Base-by-base conservation (phyloP, 352 stramenopile species). In the Phytophthora quininea region DNA sequence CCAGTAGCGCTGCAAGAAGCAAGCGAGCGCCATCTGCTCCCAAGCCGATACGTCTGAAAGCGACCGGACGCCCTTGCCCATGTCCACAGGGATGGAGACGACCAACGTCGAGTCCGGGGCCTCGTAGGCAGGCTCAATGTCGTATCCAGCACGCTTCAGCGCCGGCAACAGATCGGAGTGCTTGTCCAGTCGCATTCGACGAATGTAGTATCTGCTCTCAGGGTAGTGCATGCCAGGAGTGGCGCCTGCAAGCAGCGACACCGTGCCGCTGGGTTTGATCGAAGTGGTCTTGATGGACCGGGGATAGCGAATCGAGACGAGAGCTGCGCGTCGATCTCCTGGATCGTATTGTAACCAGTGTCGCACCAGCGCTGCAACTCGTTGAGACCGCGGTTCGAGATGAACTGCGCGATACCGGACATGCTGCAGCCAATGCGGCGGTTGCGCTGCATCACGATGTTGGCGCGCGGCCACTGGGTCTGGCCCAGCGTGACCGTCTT, bases 201-300 rank as follows among this genome's bases (percentile, higher is more conserved):
- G 86, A 30, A 98, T 80, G 76, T 98, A 98, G 76, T 96, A 98
- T 49, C 91, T 81, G 38, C 88, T 95, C 60, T 98, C 93, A 0
- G 94, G 92, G 64, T 95, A 98, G 67, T 98, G 94, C 86, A 98
- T 97, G 33, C 94, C 94, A 14, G 94, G 92, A 3, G 93, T 98
- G 3, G 93, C 93, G 1, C 94, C 94, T 0, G 92, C 94, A 38
- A 98, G 83, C 27, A 98, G 76, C 24, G 91, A 97, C 24, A 98
- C 94, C 0, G 94, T 98, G 10, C 93, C 94, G 54, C 86, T 93
- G 1, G 82, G 84, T 55, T 93, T 98, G 52, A 98, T 90, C 12
- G 82, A 97, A 2, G 94, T 98, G 24, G 90, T 97, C 79, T 98
- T 98, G 63, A 98, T 97, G 14, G 89, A 97, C 19, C 74, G 70